Conservation (phyloP, 192 early-diverging fungal species). For the Entomortierella lignicola region DNA sequence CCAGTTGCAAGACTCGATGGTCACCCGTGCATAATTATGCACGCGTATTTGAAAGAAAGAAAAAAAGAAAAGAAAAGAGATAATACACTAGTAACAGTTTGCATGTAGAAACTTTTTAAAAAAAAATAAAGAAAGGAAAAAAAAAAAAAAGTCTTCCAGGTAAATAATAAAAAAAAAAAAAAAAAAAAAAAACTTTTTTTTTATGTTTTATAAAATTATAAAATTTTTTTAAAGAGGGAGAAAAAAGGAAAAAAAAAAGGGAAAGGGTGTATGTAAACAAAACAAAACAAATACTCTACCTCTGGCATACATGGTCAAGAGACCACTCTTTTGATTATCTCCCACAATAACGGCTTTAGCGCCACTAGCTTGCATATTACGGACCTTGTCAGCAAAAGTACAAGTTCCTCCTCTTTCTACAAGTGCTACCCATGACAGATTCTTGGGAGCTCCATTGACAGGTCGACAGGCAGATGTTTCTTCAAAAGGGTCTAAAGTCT, state of each 20-base stretch:
- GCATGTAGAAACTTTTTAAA: background rate
- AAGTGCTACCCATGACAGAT: conserved; percentile 81
- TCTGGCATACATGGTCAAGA: conserved; percentile 90
- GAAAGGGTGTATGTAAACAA: too few species aligned
- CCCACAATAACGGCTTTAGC: conserved; percentile 90
- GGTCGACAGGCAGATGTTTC: conserved; percentile 69
- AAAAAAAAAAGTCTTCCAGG: background rate
- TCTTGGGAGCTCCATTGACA: conserved; percentile 47
- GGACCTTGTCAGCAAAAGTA: conserved; percentile 90
- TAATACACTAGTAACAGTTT: background rate
- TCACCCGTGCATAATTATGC: conserved; percentile 9
- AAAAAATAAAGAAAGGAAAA: background rate
- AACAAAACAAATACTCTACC: conserved; percentile 59
- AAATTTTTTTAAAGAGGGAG: too few species aligned
- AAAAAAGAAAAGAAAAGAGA: background rate
- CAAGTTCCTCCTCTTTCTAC: conserved; percentile 87
- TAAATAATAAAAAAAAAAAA: background rate
- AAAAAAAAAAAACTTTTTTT: background rate
- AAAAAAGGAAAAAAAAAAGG: too few species aligned
- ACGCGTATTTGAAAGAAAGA: background rate
- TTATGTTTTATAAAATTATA: too few species aligned
- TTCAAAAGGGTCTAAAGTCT: conserved; percentile 56
- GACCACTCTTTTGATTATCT: conserved; percentile 72
- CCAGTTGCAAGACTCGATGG: conserved; percentile 47
- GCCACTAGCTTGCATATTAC: conserved; percentile 88